phyloP scores from a whole-genome alignment of 306 rosid species.

The Arachis stenosperma region DNA sequence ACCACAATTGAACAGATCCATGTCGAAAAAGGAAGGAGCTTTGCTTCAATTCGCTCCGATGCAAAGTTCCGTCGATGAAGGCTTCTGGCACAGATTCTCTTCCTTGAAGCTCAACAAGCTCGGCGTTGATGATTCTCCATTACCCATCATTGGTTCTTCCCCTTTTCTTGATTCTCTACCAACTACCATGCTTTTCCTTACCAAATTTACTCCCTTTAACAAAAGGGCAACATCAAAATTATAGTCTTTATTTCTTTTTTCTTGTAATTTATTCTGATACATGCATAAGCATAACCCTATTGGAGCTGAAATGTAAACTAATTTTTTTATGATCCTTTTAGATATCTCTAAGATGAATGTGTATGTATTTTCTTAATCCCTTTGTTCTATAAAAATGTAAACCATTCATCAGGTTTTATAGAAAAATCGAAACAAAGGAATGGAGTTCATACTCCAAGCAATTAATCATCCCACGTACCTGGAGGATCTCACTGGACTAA shows the following conservation, averaged over 20 bases:
- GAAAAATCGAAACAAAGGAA: conserved; percentile 70
- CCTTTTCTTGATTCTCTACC: neutral
- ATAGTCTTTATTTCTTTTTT: neutral
- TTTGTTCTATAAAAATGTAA: conserved; percentile 26
- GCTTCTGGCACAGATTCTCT: conserved; percentile 91
- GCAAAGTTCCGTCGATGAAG: conserved; percentile 90
- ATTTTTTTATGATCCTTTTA: conserved; percentile 3
- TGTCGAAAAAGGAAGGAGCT: conserved; percentile 52
- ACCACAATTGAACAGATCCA: conserved; percentile 12
- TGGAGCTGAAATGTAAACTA: neutral
- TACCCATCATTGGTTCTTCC: conserved; percentile 66
- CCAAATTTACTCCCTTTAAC: neutral
- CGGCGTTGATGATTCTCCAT: conserved; percentile 94
- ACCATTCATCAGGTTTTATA: conserved; percentile 76
- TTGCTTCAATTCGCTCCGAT: conserved; percentile 79
- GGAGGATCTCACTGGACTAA: conserved; percentile 91
- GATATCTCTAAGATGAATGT: neutral
- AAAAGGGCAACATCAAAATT: neutral
- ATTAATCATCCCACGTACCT: conserved; percentile 92
- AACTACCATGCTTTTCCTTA: neutral
- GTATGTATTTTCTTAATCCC: conserved; percentile 21
- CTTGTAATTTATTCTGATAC: neutral
- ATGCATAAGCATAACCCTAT: neutral
- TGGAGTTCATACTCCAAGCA: conserved; percentile 80
- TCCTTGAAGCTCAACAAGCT: conserved; percentile 92